Conservation (phyloP, 2,329 filamentous ascomycete species). For the Leptographium procerum region DNA sequence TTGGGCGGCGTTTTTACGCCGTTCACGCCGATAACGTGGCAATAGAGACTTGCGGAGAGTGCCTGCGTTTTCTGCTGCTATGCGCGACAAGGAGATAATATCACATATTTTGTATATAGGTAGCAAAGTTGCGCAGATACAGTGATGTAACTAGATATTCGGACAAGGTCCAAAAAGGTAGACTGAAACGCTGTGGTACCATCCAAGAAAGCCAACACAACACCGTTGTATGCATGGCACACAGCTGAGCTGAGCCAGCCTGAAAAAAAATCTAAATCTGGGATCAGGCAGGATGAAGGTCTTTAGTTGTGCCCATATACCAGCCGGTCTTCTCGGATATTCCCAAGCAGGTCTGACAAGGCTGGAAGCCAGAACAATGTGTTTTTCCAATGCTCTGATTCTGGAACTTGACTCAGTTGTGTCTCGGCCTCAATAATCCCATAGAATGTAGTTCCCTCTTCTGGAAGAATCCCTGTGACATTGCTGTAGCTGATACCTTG, state of each 20-base stretch:
- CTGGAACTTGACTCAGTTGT: background rate
- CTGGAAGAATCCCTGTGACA: background rate
- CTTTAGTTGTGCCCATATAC: background rate
- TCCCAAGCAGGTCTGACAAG: background rate
- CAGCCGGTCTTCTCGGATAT: background rate
- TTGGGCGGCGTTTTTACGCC: too few relatives aligned
- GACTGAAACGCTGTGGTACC: too few relatives aligned
- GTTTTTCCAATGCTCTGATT: background rate
- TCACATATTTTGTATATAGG: too few relatives aligned
- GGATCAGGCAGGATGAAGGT: background rate
- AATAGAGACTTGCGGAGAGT: too few relatives aligned
- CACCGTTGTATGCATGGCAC: too few relatives aligned
- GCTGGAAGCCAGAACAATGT: constrained; percentile 6
- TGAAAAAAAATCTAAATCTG: background rate
- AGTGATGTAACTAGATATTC: too few relatives aligned
- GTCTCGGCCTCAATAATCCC: background rate
- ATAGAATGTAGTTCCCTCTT: background rate
- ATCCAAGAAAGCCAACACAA: too few relatives aligned
- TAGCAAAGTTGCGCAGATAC: too few relatives aligned
- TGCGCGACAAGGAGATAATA: too few relatives aligned
- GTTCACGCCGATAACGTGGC: too few relatives aligned
- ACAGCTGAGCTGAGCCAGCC: background rate
- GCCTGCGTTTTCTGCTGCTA: too few relatives aligned
- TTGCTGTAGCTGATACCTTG: background rate
- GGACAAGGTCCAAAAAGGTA: too few relatives aligned